phyloP scores from a whole-genome alignment of 352 stramenopile species.

The Globisporangium perplexum region DNA sequence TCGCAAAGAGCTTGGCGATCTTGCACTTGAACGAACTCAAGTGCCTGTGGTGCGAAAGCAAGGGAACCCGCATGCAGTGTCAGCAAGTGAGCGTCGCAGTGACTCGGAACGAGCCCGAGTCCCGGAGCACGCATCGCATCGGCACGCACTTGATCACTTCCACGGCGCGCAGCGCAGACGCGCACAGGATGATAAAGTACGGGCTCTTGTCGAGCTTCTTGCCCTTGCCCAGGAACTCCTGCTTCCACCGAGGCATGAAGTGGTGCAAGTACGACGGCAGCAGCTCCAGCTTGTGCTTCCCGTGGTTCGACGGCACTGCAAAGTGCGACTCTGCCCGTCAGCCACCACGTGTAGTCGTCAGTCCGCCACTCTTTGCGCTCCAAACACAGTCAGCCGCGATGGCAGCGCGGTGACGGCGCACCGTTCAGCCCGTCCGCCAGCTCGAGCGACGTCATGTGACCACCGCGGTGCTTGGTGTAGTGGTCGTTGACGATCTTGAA shows the following conservation, averaged over 20 bases:
- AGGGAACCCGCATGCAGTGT: not conserved
- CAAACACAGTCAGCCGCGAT: not conserved
- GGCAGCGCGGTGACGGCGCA: slow-evolving; percentile 14
- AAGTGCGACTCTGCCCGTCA: slow-evolving; percentile 69
- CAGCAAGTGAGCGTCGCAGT: not conserved
- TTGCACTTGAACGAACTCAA: slow-evolving; percentile 85
- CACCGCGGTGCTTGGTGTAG: slow-evolving; percentile 70
- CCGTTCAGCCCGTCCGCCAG: slow-evolving; percentile 72
- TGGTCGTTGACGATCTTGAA: slow-evolving; percentile 81
- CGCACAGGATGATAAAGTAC: slow-evolving; percentile 89
- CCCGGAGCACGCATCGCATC: no score
- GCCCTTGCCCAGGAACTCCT: slow-evolving; percentile 65
- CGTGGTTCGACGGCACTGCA: slow-evolving; percentile 39
- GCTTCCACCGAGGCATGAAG: slow-evolving; percentile 67
- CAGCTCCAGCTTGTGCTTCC: slow-evolving; percentile 76
- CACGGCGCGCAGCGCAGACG: slow-evolving; percentile 88
- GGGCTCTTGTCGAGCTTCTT: slow-evolving; percentile 87
- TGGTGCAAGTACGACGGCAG: slow-evolving; percentile 72
- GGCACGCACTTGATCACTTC: slow-evolving; percentile 88
- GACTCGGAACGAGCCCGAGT: not conserved
- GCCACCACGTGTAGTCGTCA: not conserved
- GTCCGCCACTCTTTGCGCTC: not conserved
- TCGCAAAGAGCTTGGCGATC: slow-evolving; percentile 95
- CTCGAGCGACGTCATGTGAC: slow-evolving; percentile 79
- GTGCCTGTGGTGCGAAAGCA: slow-evolving; percentile 25